Percentiles rank a stretch among this genome's conserved stretches.
Conservation (phyloP, 2,329 filamentous ascomycete species). For the Neocatenulostroma microsporum region DNA sequence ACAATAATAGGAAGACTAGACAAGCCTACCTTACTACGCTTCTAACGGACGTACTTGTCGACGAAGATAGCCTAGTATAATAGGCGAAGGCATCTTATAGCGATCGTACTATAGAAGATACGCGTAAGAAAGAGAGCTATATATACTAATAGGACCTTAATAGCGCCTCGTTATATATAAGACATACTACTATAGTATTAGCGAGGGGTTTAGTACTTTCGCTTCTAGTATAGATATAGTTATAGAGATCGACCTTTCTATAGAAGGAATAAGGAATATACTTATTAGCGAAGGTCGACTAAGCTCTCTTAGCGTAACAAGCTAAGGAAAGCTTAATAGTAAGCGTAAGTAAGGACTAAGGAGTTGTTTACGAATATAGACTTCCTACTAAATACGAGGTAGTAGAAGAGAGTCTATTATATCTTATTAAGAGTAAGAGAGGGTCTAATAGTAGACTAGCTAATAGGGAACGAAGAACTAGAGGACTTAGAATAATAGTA, state of each 20-base stretch:
- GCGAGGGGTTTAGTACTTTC: slow-evolving; percentile 1
- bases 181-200: slow-evolving; percentile 1
- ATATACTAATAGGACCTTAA: neutral
- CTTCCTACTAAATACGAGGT: slow-evolving; percentile 1
- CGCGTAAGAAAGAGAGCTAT: neutral
- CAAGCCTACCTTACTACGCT: neutral
- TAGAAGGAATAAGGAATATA: slow-evolving; percentile 1
- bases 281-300: neutral
- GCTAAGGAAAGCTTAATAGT: neutral
- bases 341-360: neutral
- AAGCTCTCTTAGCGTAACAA: neutral
- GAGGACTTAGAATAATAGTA: too few species aligned
- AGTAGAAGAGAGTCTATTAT: neutral
- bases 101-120: neutral
- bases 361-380: slow-evolving; percentile 1
- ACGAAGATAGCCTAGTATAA: neutral
- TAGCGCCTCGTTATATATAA: neutral
- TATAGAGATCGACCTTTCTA: neutral
- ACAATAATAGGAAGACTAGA: too few species aligned
- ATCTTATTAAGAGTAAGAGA: too few species aligned
- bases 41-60: neutral
- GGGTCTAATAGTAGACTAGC: too few species aligned
- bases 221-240: neutral
- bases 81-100: neutral
- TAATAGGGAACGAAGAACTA: too few species aligned